These are phyloP conservation scores for Rubroboletus satanas DNA, from an alignment of 768 basidiomycete genomes.

Conservation along the genomic window DNA sequence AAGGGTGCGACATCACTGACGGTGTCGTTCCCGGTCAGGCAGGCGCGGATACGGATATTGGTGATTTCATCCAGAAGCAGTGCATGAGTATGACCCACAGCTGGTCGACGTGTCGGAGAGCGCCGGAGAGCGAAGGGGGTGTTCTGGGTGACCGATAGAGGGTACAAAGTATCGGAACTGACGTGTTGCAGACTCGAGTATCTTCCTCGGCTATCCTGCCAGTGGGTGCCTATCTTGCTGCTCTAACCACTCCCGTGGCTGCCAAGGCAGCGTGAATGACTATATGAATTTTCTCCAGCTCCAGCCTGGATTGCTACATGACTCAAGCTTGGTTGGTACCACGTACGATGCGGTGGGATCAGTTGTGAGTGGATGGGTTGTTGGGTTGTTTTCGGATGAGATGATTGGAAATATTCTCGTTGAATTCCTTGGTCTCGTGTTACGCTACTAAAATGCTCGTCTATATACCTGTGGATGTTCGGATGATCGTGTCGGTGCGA, in stretches of 20 bases:
- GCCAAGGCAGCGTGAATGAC: not conserved
- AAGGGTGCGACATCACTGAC: not conserved
- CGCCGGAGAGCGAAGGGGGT: slow-evolving; percentile 23
- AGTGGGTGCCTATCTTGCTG: slow-evolving; percentile 28
- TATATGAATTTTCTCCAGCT: not conserved
- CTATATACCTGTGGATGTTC: too few species aligned
- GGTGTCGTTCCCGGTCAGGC: not conserved
- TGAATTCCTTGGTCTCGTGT: too few species aligned
- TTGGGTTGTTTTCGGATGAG: not conserved
- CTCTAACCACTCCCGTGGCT: slow-evolving; percentile 31
- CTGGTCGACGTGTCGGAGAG: slow-evolving; percentile 33
- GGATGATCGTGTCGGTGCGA: too few species aligned
- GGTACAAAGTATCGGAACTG: slow-evolving; percentile 46
- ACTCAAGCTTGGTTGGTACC: not conserved
- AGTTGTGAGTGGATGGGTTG: not conserved
- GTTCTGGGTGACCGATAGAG: slow-evolving; percentile 35
- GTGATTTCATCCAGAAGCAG: not conserved
- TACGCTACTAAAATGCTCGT: too few species aligned
- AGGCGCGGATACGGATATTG: not conserved
- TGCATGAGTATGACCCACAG: not conserved
- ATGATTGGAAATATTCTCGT: not conserved
- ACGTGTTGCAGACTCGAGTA: slow-evolving; percentile 35
- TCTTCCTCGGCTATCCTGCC: slow-evolving; percentile 30
- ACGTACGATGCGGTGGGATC: not conserved
- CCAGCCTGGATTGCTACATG: not conserved